phyloP scores from a whole-genome alignment of 2,329 filamentous ascomycete genomes.

The Diplodia mutila region DNA sequence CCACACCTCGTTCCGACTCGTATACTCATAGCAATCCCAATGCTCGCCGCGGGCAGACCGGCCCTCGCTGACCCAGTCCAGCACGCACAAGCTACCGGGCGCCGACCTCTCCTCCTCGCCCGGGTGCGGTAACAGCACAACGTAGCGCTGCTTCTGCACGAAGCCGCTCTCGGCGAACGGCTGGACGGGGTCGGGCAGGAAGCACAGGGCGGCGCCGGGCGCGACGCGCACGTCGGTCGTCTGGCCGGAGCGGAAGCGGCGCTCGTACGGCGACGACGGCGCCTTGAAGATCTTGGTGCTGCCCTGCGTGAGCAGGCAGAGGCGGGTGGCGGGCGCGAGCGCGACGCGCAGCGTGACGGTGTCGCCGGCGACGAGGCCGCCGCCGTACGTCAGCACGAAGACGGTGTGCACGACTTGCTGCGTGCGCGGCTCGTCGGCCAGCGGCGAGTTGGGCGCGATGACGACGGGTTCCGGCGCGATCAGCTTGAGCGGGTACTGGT shows the following conservation, averaged over 20 bases:
- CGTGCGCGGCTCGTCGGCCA: constrained; percentile 12
- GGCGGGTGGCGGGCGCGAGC: constrained; percentile 65
- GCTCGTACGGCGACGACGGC: constrained; percentile 59
- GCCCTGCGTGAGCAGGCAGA: constrained; percentile 68
- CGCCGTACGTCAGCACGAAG: constrained; percentile 92
- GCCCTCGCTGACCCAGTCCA: constrained; percentile 95
- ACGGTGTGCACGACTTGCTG: constrained; percentile 63
- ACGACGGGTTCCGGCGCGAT: constrained; percentile 74
- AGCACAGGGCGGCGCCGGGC: constrained; percentile 58
- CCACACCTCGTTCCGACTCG: constrained; percentile 89
- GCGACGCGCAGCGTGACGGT: constrained; percentile 72
- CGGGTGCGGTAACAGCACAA: constrained; percentile 33
- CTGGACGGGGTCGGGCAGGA: constrained; percentile 89
- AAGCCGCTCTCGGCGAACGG: constrained; percentile 86
- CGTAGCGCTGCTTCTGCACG: constrained; percentile 80
- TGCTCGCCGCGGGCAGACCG: constrained; percentile 82
- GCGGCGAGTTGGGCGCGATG: constrained; percentile 51
- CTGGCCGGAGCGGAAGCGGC: constrained; percentile 49
- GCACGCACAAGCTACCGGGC: constrained; percentile 66
- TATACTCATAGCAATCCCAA: constrained; percentile 82
- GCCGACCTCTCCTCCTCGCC: not conserved
- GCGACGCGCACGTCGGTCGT: constrained; percentile 54
- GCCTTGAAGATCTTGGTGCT: constrained; percentile 93
- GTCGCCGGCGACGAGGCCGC: constrained; percentile 88
- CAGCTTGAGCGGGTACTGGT: constrained; percentile 94